A percentile compares a stretch with the other conserved stretches of the same genome.
These are phyloP conservation scores for Syzygium jambos DNA, from an alignment of 345 rosid genomes.

Conservation along the genomic window DNA sequence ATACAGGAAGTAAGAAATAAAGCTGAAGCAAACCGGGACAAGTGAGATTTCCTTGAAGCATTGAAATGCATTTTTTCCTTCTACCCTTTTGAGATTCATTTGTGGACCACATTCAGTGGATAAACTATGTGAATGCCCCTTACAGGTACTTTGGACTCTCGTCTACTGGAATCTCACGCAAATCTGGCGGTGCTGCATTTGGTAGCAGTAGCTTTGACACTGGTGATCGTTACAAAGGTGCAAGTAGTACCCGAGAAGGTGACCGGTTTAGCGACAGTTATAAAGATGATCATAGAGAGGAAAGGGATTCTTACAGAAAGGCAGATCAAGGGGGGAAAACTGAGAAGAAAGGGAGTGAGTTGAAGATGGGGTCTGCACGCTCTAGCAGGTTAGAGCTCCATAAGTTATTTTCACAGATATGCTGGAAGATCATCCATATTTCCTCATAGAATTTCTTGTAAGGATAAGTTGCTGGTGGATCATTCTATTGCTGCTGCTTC, in stretches of 20 bases:
- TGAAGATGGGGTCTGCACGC: constrained; percentile 35
- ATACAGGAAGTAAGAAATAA: constrained; percentile 83
- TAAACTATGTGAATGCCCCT: constrained; percentile 3
- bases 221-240: constrained; percentile 42
- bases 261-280: constrained; percentile 43
- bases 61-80: background rate
- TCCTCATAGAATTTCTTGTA: background rate
- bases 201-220: constrained; percentile 40
- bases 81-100: background rate
- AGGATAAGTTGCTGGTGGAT: background rate
- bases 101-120: background rate
- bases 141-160: constrained; percentile 89
- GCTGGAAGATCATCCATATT: background rate
- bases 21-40: constrained; percentile 87
- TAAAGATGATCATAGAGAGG: constrained; percentile 35
- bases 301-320: constrained; percentile 48
- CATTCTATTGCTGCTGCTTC: background rate
- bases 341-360: constrained; percentile 30
- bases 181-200: constrained; percentile 56
- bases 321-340: constrained; percentile 27
- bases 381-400: constrained; percentile 39
- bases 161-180: constrained; percentile 66
- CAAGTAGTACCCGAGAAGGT: constrained; percentile 36
- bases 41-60: constrained; percentile 38
- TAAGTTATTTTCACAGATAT: background rate